phyloP scores from a whole-genome alignment of 2,329 filamentous ascomycete genomes.

The Colletotrichum sublineola region DNA sequence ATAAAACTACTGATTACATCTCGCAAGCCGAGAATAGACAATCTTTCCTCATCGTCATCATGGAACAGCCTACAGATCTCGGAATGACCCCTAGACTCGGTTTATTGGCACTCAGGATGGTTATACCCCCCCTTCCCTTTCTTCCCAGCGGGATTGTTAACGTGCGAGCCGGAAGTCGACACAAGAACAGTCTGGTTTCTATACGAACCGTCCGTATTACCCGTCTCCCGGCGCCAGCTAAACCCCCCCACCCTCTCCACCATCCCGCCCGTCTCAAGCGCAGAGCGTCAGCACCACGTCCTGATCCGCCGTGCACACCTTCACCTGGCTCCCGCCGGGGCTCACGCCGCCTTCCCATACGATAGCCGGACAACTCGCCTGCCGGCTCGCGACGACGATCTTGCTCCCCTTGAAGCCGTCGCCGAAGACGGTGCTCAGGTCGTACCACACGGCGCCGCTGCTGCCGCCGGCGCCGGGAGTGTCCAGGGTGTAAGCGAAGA shows the following conservation, averaged over 20 bases:
- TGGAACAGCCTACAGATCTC: background rate
- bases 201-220: background rate
- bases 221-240: background rate
- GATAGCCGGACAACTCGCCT: conserved; percentile 52
- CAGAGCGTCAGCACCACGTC: conserved; percentile 55
- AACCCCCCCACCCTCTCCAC: background rate
- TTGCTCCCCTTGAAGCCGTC: conserved; percentile 53
- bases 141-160: background rate
- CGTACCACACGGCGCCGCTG: conserved; percentile 53
- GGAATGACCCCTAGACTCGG: background rate
- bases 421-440: conserved; percentile 57
- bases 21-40: background rate
- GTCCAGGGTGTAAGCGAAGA: conserved; percentile 56
- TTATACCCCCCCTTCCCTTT: background rate
- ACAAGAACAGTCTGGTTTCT: background rate
- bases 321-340: conserved; percentile 55
- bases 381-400: conserved; percentile 49
- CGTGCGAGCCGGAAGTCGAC: background rate
- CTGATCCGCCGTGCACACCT: conserved; percentile 50
- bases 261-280: conserved; percentile 31
- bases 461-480: conserved; percentile 50
- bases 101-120: background rate
- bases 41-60: background rate
- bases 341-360: conserved; percentile 53
- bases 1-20: background rate